Evolutionary conservation across 2,329 filamentous ascomycete genomes (phyloP).

Genomic region (Aspergillus felis): DNA sequence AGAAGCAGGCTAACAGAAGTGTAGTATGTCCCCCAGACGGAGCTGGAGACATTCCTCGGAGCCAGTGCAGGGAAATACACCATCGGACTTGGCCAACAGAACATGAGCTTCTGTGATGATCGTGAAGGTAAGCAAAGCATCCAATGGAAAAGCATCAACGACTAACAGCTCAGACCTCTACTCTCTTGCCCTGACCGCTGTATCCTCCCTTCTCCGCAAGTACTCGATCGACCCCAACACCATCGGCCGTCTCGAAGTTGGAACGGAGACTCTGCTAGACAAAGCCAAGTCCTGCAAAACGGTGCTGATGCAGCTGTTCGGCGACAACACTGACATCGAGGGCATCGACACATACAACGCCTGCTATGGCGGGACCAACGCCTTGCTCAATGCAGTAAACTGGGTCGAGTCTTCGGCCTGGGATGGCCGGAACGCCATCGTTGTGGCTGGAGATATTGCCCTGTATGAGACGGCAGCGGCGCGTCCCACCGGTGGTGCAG

Average conservation of each 20-base stretch:
- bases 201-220: slow-evolving; percentile 73
- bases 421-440: slow-evolving; percentile 78
- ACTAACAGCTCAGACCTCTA: slow-evolving; percentile 65
- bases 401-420: slow-evolving; percentile 84
- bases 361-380: slow-evolving; percentile 83
- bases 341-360: slow-evolving; percentile 80
- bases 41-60: slow-evolving; percentile 83
- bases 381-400: slow-evolving; percentile 77
- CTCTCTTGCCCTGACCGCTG: slow-evolving; percentile 74
- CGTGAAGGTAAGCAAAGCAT: slow-evolving; percentile 66
- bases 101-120: slow-evolving; percentile 90
- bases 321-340: slow-evolving; percentile 76
- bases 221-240: slow-evolving; percentile 76
- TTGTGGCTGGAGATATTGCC: slow-evolving; percentile 77
- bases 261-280: slow-evolving; percentile 80
- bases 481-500: slow-evolving; percentile 75
- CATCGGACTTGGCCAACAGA: slow-evolving; percentile 84
- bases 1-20: slow-evolving; percentile 11
- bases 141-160: slow-evolving; percentile 2
- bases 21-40: slow-evolving; percentile 77
- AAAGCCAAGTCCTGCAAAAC: slow-evolving; percentile 91
- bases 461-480: slow-evolving; percentile 81
- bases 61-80: slow-evolving; percentile 81
- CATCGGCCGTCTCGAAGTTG: slow-evolving; percentile 77
- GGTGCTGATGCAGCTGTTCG: slow-evolving; percentile 81